Evolutionary conservation across 176 grass and related monocot genomes (phyloP).

Genomic region (Miscanthus lutarioriparius): DNA sequence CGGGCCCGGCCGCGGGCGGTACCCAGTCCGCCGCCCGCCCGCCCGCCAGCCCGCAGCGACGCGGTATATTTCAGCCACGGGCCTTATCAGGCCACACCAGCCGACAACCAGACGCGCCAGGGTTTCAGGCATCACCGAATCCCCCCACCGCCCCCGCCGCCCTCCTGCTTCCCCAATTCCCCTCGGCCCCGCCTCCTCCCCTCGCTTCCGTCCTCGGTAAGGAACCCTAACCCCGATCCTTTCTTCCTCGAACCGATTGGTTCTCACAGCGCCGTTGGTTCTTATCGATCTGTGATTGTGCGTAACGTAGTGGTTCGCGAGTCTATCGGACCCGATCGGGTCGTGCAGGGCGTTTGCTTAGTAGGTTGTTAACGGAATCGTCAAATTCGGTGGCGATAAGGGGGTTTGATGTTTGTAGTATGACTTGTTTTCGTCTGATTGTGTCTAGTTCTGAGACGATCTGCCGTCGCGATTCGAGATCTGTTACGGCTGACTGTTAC

Average conservation of each 20-base stretch:
- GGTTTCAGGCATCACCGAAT: slow-evolving; percentile 8
- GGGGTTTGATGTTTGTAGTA: neutral
- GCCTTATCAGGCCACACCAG: neutral
- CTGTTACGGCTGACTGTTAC: neutral
- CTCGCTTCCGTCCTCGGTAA: slow-evolving; percentile 15
- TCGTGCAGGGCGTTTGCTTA: neutral
- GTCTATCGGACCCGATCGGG: neutral
- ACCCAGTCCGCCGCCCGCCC: neutral
- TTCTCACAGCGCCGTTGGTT: neutral
- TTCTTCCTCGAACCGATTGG: neutral
- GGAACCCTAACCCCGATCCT: slow-evolving; percentile 30
- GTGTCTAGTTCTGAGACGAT: neutral
- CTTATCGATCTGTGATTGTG: too few relatives aligned
- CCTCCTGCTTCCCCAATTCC: neutral
- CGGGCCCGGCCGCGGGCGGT: neutral
- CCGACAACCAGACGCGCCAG: slow-evolving; percentile 6
- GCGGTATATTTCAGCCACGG: neutral
- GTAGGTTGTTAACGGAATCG: neutral
- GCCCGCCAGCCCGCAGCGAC: neutral
- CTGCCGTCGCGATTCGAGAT: neutral
- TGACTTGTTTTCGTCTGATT: neutral
- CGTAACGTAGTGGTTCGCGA: neutral
- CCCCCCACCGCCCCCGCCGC: neutral
- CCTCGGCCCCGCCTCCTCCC: neutral
- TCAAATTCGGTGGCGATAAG: neutral